These are phyloP conservation scores for Suillus brevipes DNA, from an alignment of 768 basidiomycete genomes.

Conservation along the genomic window DNA sequence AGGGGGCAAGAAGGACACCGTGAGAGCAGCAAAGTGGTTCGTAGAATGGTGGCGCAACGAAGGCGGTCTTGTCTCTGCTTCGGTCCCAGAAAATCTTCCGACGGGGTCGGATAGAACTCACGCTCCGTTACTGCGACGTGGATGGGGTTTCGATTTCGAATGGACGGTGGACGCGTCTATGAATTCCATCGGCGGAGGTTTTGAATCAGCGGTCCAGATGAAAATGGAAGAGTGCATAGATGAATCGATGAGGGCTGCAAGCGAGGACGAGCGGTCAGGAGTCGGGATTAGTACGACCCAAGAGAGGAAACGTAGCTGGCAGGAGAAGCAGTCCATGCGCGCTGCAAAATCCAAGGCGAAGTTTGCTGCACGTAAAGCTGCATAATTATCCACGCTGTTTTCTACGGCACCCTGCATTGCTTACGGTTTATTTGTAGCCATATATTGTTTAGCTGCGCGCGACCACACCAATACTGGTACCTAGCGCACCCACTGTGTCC, in stretches of 20 bases:
- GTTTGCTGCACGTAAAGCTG: conserved; percentile 26
- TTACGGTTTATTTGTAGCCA: background rate
- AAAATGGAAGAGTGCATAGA: conserved; percentile 76
- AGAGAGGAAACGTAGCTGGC: conserved; percentile 57
- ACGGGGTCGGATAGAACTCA: background rate
- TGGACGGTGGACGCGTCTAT: conserved; percentile 43
- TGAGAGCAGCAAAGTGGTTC: conserved; percentile 78
- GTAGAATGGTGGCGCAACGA: conserved; percentile 86
- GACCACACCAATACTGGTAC: background rate
- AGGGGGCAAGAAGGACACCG: conserved; percentile 70
- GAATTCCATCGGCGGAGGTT: conserved; percentile 22
- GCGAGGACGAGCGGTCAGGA: conserved; percentile 54
- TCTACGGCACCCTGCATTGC: background rate
- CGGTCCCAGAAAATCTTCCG: conserved; percentile 34
- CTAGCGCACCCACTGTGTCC: background rate
- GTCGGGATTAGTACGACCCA: conserved; percentile 68
- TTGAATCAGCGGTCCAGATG: conserved; percentile 44
- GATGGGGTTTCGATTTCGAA: conserved; percentile 87
- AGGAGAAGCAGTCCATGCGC: conserved; percentile 40
- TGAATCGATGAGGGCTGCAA: conserved; percentile 42
- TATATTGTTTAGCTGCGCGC: background rate
- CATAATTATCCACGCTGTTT: conserved; percentile 1
- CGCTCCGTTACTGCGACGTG: conserved; percentile 39
- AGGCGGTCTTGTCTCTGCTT: conserved; percentile 58
- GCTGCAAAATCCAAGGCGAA: conserved; percentile 34